Base-by-base conservation (phyloP, 108 stramenopile genomes). In the Cylindrotheca fusiformis region DNA sequence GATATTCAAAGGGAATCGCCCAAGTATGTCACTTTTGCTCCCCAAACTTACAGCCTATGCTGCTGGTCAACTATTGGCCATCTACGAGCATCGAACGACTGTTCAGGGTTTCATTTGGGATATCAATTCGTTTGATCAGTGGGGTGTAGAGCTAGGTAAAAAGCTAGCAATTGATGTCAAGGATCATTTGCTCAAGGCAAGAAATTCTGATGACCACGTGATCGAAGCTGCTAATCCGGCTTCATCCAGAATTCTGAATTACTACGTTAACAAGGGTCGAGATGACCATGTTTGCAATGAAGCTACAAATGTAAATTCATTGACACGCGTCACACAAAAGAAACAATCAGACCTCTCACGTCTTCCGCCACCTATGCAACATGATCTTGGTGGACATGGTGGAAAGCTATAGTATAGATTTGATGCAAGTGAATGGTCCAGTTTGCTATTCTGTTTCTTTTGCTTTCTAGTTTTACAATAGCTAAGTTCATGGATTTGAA, bases 41-140 rank as follows among this genome's bases (percentile, higher is more conserved):
- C 94, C 94, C 27, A 88, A 92, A 67, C 86, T 98, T 4, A 93
- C 97, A 36, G 97, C 99, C 23, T 97, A 87, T 67, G 77, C 93
- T 32, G 79, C 81, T 44, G 99, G 99, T 6, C 97, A 97, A 75
- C 82, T 99, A 20, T 76, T 99, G 19, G 82, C 96, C 4, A 81
- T 98, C 33, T 99, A 98, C 74, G 99, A 99, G 72, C 97, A 99
- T 77, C 76, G 97, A 63, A 96, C 95, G 12, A 96, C 97, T 14
- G 97, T 98, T n/a, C 97, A 99, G 79, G 99, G 99, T 3, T 98
- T 98, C 67, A 87, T 99, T 28, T 99, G 99, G 99, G 96, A 95
- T 69, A 78, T 99, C 48, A 97, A 98, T 65, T 94, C 93, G n/a
- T 99, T 98, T 64, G 99, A 99, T 76, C 99, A 99, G 73, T 99